Evolutionary conservation across 371 early-diverging fungal species (phyloP).

Genomic region (Mucor plumbeus): DNA sequence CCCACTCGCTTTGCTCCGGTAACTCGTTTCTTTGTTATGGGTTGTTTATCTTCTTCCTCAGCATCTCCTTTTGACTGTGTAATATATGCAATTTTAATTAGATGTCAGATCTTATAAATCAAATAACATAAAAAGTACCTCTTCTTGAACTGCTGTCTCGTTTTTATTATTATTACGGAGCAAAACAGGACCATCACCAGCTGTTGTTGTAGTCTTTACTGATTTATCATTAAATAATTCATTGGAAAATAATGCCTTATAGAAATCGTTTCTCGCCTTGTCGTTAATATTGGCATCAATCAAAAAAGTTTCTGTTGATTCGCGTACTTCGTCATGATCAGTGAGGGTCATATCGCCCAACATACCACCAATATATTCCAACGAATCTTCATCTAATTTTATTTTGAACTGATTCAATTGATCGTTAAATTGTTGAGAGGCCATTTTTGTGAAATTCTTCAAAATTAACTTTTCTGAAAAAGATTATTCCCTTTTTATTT

Average conservation of each 20-base stretch:
- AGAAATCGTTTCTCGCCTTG: conserved; percentile 50
- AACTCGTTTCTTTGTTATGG: neutral
- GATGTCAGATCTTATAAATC: neutral
- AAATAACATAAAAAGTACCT: neutral
- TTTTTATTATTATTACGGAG: neutral
- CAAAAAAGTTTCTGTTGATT: conserved; percentile 70
- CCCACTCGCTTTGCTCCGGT: conserved; percentile 10
- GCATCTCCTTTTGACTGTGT: neutral
- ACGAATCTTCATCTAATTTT: conserved; percentile 52
- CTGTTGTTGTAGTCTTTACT: too few species aligned
- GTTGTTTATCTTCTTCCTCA: neutral
- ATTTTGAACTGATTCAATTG: conserved; percentile 32
- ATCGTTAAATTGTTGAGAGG: conserved; percentile 18
- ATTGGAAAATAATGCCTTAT: conserved; percentile 26
- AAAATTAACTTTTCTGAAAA: neutral
- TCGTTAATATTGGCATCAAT: conserved; percentile 64
- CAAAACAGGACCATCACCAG: neutral
- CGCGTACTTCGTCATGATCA: conserved; percentile 53
- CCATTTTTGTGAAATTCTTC: conserved; percentile 7
- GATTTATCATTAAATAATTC: neutral
- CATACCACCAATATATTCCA: conserved; percentile 52
- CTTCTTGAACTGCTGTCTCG: neutral
- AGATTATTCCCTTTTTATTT: too few species aligned
- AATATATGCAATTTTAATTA: neutral
- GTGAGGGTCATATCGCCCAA: conserved; percentile 45